phyloP scores from a whole-genome alignment of 495 filamentous ascomycete species.

The Barbatosphaeria neglecta region DNA sequence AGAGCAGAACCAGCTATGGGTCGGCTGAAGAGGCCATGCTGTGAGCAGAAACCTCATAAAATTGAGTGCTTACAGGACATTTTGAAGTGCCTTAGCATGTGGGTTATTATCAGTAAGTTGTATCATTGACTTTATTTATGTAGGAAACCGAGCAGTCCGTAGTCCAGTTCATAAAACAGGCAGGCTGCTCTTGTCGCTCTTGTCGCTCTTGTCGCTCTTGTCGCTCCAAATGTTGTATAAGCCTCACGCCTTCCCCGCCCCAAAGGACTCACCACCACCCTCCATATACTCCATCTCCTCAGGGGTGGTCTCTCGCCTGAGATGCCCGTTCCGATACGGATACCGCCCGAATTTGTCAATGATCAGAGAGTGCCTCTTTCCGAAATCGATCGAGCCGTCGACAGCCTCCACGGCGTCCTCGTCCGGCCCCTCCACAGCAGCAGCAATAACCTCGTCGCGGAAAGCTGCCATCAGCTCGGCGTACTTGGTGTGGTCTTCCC shows the following conservation, averaged over 20 bases:
- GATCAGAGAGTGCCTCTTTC: slow-evolving; percentile 5
- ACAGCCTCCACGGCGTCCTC: not conserved
- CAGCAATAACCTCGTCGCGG: slow-evolving; percentile 5
- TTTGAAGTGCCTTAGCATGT: no score
- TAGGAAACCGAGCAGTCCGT: no score
- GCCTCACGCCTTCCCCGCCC: not conserved
- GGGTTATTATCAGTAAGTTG: no score
- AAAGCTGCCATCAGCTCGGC: slow-evolving; percentile 8
- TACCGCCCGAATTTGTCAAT: slow-evolving; percentile 20
- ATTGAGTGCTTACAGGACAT: no score
- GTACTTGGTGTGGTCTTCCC: slow-evolving; percentile 15
- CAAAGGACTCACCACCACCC: slow-evolving; percentile 7
- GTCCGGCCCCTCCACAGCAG: not conserved
- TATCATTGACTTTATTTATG: no score
- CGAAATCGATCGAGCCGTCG: not conserved
- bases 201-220: no score
- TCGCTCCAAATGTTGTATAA: no score
- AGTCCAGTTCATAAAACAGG: no score
- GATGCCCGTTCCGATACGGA: slow-evolving; percentile 15
- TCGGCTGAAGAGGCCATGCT: no score
- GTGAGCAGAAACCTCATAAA: no score
- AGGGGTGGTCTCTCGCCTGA: slow-evolving; percentile 13
- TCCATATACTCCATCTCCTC: slow-evolving; percentile 16
- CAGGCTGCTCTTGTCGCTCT: no score
- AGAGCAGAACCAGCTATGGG: no score